These are phyloP conservation scores for Fraxinus quadrangulata DNA, from an alignment of 257 asterid genomes.

Conservation along the genomic window DNA sequence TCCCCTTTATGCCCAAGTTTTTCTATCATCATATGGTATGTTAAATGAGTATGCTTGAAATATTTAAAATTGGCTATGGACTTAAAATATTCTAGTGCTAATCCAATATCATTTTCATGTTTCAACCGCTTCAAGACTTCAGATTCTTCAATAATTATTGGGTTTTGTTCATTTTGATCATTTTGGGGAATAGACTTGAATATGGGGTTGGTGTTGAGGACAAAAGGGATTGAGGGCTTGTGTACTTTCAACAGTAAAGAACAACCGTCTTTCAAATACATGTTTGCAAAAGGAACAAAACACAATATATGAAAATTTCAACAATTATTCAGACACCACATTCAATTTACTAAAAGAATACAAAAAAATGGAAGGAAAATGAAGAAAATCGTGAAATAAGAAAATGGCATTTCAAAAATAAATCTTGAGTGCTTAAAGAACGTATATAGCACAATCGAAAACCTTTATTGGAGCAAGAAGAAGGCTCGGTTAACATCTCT, in stretches of 20 bases:
- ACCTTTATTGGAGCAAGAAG: not conserved
- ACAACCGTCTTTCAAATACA: slow-evolving; percentile 77
- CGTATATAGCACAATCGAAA: not conserved
- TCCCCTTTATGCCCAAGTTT: slow-evolving; percentile 59
- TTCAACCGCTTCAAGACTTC: slow-evolving; percentile 59
- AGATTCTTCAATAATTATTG: slow-evolving; percentile 46
- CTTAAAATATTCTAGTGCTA: slow-evolving; percentile 70
- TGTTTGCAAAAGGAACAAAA: slow-evolving; percentile 12
- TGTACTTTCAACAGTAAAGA: slow-evolving; percentile 59
- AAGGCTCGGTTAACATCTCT: not conserved
- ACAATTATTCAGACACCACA: slow-evolving; percentile 3
- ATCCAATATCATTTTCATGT: slow-evolving; percentile 44
- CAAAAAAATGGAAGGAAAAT: not conserved
- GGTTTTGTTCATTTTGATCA: slow-evolving; percentile 30
- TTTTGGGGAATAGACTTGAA: slow-evolving; percentile 24
- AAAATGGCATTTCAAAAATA: not conserved
- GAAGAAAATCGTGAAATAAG: not conserved
- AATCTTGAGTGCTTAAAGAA: not conserved
- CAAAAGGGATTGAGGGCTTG: slow-evolving; percentile 65
- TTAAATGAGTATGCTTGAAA: slow-evolving; percentile 71
- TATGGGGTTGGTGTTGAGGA: slow-evolving; percentile 51
- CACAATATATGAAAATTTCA: not conserved
- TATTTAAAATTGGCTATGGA: slow-evolving; percentile 52
- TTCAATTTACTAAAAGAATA: not conserved
- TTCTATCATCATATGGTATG: slow-evolving; percentile 71